These are phyloP conservation scores for Xylogone sp. DNA, from an alignment of 2,329 filamentous ascomycete species.

Conservation along the genomic window DNA sequence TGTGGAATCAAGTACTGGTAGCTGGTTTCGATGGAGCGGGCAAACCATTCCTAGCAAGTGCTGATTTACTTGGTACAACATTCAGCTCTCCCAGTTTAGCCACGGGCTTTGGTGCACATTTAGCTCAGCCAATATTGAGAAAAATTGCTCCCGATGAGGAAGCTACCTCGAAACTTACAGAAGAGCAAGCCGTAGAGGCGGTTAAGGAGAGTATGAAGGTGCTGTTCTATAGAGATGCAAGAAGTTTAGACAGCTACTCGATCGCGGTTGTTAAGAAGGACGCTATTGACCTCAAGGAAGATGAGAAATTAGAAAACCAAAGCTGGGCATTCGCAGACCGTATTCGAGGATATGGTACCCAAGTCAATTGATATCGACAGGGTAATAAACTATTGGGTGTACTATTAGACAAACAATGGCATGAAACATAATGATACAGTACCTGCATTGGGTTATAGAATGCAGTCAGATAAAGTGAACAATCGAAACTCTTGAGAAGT, in stretches of 20 bases:
- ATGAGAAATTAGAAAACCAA: constrained; percentile 88
- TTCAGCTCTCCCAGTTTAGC: constrained; percentile 85
- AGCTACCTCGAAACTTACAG: constrained; percentile 64
- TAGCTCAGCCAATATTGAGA: constrained; percentile 89
- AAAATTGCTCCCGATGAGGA: constrained; percentile 80
- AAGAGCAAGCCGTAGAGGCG: constrained; percentile 75
- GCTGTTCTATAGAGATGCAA: constrained; percentile 92
- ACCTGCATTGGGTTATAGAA: neutral
- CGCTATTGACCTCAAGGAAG: constrained; percentile 78
- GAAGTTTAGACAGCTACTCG: constrained; percentile 87
- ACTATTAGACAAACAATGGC: constrained; percentile 23
- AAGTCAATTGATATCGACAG: constrained; percentile 46
- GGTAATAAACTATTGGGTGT: constrained; percentile 12
- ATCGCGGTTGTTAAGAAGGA: constrained; percentile 87
- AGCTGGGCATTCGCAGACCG: constrained; percentile 97
- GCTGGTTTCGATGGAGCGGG: constrained; percentile 77
- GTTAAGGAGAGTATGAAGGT: constrained; percentile 98
- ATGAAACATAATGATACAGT: constrained; percentile 15
- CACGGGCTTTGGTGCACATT: constrained; percentile 88
- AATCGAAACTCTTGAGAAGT: no score
- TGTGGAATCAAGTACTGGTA: constrained; percentile 95
- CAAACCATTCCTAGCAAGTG: constrained; percentile 85
- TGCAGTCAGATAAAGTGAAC: no score
- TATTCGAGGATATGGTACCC: constrained; percentile 92
- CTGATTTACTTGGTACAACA: constrained; percentile 89